Percentiles rank a stretch among this genome's conserved stretches.
Evolutionary conservation across 2,329 filamentous ascomycete species (phyloP).

Genomic region (Sporothrix luriei): DNA sequence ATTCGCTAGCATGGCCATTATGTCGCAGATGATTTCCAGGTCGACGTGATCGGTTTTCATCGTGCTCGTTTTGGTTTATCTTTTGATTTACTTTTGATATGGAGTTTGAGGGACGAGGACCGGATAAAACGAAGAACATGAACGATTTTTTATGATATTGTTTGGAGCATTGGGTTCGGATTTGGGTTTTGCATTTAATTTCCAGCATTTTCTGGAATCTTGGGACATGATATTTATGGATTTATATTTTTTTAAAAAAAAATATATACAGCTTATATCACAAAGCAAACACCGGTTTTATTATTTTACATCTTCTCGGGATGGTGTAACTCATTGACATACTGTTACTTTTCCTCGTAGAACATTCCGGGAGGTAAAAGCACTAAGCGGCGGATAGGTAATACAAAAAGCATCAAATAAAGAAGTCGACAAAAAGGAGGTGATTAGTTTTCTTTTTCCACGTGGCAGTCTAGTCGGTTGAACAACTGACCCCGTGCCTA

Average conservation of each 20-base stretch:
- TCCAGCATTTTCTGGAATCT: constrained; percentile 22
- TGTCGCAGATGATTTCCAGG: constrained; percentile 37
- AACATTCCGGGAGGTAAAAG: neutral
- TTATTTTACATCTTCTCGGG: neutral
- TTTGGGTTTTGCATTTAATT: constrained; percentile 13
- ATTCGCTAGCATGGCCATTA: constrained; percentile 40
- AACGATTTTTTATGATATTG: constrained; percentile 23
- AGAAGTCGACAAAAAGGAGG: neutral
- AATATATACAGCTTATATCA: neutral
- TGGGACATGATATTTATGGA: neutral
- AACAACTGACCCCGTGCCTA: neutral
- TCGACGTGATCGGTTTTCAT: constrained; percentile 17
- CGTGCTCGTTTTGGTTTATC: constrained; percentile 12
- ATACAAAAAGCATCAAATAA: neutral
- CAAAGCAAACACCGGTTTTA: neutral
- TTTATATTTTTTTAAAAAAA: constrained; percentile 9
- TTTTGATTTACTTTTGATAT: constrained; percentile 3
- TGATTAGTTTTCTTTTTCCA: neutral
- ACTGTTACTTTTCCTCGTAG: neutral
- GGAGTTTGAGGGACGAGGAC: constrained; percentile 1
- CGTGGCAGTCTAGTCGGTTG: neutral
- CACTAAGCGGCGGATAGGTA: neutral
- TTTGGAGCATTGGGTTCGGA: neutral
- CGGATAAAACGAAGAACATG: constrained; percentile 20
- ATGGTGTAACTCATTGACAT: neutral